These are phyloP conservation scores for Cruciata laevipes DNA, from an alignment of 257 asterid genomes.

Conservation along the genomic window DNA sequence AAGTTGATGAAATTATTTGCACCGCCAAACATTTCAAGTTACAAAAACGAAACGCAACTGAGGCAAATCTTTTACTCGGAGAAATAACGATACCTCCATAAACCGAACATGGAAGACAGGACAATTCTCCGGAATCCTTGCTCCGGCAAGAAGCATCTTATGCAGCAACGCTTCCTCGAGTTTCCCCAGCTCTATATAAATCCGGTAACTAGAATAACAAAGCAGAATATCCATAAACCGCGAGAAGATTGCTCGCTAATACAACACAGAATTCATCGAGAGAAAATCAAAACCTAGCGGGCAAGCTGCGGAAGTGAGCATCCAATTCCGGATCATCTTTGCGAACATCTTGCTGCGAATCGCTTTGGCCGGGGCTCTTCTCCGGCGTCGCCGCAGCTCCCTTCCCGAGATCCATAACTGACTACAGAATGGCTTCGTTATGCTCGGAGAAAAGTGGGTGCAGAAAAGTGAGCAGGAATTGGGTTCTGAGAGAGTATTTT, in stretches of 20 bases:
- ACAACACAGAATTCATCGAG: neutral
- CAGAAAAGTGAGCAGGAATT: conserved; percentile 22
- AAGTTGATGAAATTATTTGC: conserved; percentile 11
- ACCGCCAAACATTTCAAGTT: neutral
- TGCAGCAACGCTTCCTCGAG: conserved; percentile 89
- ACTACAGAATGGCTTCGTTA: neutral
- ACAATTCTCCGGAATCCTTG: conserved; percentile 65
- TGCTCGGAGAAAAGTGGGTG: neutral
- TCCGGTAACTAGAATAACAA: conserved; percentile 49
- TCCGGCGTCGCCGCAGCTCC: conserved; percentile 96
- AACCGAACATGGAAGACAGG: conserved; percentile 75
- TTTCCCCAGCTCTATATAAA: conserved; percentile 75
- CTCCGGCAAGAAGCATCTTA: conserved; percentile 65
- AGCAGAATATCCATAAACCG: conserved; percentile 9
- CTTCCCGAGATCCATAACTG: conserved; percentile 65
- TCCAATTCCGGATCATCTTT: conserved; percentile 59
- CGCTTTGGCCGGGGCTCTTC: conserved; percentile 53
- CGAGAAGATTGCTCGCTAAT: neutral
- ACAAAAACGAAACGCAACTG: neutral
- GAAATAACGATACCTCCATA: conserved; percentile 50
- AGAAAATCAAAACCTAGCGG: conserved; percentile 46
- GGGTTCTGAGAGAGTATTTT: conserved; percentile 6
- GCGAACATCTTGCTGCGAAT: conserved; percentile 43
- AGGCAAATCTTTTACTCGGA: neutral
- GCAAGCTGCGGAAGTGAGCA: conserved; percentile 82